Evolutionary conservation across 805 yeast genomes (phyloP).

Genomic region (Wickerhamiella shivajii): DNA sequence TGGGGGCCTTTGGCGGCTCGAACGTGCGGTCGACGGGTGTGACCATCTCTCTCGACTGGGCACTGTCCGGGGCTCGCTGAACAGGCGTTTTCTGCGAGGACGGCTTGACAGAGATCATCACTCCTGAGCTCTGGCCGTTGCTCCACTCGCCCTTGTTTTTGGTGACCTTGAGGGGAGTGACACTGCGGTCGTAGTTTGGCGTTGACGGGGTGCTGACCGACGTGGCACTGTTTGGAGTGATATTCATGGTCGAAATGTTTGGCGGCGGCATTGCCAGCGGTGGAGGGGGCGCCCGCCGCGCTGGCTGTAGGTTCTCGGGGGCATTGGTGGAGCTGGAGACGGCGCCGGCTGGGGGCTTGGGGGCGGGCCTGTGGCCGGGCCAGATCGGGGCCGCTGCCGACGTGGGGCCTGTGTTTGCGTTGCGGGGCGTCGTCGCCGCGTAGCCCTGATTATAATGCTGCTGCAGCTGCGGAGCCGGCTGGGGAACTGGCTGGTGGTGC

Average conservation of each 20-base stretch:
- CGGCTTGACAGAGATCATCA: too few species aligned
- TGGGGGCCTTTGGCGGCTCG: too few species aligned
- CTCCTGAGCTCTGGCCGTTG: too few species aligned
- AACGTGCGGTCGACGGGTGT: too few species aligned
- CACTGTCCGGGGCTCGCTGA: neutral
- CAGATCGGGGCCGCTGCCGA: too few species aligned
- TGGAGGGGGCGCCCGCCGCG: slow-evolving; percentile 10
- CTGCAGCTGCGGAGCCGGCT: too few species aligned
- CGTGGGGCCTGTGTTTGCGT: too few species aligned
- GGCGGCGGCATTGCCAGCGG: slow-evolving; percentile 2
- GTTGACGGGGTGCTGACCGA: too few species aligned
- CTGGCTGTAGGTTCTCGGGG: slow-evolving; percentile 6
- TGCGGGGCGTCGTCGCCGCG: too few species aligned
- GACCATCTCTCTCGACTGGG: too few species aligned
- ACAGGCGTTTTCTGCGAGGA: neutral
- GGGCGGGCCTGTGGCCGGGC: neutral
- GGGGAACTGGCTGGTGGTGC: too few species aligned
- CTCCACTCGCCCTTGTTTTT: slow-evolving; percentile 3
- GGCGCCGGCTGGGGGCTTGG: slow-evolving; percentile 8
- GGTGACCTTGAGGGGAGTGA: slow-evolving; percentile 9
- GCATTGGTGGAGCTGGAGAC: slow-evolving; percentile 7
- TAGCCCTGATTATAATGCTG: too few species aligned
- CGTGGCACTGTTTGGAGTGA: slow-evolving; percentile 1
- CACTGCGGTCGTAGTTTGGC: slow-evolving; percentile 7
- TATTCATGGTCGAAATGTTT: slow-evolving; percentile 3